These are phyloP conservation scores for thale cress (Arabidopsis thaliana) DNA, from an alignment of 345 rosid genomes.

Conservation along the genomic window TAIR10.1 NC_003071.7:6857001-6857500, in stretches of 20 bases:
- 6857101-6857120: neutral
- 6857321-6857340: neutral
- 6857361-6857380: neutral
- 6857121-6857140: neutral
- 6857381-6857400: conserved; percentile 22
- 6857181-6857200: neutral
- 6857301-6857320: neutral
- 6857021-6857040: neutral
- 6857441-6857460: conserved; percentile 20
- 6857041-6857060: neutral
- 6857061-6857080: neutral
- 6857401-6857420: conserved; percentile 22
- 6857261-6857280: neutral
- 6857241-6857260: conserved; percentile 3
- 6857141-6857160: neutral
- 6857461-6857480: neutral
- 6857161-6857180: neutral
- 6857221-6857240: neutral
- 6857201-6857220: neutral
- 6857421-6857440: conserved; percentile 27
- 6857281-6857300: neutral
- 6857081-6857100: neutral
- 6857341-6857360: neutral
- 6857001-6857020: neutral
- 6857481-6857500: neutral